A percentile compares a stretch with the other conserved stretches of the same genome.
phyloP scores from a whole-genome alignment of 306 rosid genomes.

The Inga oerstediana region DNA sequence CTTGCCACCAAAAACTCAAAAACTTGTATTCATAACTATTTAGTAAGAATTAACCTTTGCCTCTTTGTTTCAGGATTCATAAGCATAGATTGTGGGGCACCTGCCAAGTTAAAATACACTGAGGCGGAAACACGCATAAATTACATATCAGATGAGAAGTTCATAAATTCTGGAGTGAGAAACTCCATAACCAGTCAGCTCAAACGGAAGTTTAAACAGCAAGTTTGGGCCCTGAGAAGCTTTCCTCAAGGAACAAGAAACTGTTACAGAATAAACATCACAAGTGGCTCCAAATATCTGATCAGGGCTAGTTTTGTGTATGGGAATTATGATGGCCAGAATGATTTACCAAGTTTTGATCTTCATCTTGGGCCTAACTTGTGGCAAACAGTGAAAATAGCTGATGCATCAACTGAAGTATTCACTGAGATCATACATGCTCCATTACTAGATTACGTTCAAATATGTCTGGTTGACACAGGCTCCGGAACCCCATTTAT shows the following conservation, averaged over 20 bases:
- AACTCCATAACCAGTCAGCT: not conserved
- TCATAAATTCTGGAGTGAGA: slow-evolving; percentile 40
- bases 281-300: slow-evolving; percentile 30
- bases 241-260: slow-evolving; percentile 53
- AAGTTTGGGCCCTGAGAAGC: slow-evolving; percentile 34
- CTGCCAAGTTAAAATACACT: slow-evolving; percentile 21
- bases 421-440: slow-evolving; percentile 35
- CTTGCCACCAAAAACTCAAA: not conserved
- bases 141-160: slow-evolving; percentile 50
- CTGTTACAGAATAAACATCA: slow-evolving; percentile 50
- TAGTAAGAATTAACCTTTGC: not conserved
- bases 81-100: slow-evolving; percentile 53
- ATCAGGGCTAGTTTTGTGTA: slow-evolving; percentile 36
- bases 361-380: slow-evolving; percentile 43
- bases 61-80: slow-evolving; percentile 44
- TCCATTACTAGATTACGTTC: slow-evolving; percentile 30
- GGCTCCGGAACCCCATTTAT: slow-evolving; percentile 52
- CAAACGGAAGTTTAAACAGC: not conserved
- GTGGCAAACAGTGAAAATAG: slow-evolving; percentile 38
- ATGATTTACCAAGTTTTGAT: slow-evolving; percentile 39
- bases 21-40: not conserved
- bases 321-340: slow-evolving; percentile 51
- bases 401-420: not conserved
- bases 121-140: slow-evolving; percentile 23
- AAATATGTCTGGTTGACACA: slow-evolving; percentile 48